Conservation (phyloP, 2,329 filamentous ascomycete species). For the Zymoseptoria crescenta region DNA sequence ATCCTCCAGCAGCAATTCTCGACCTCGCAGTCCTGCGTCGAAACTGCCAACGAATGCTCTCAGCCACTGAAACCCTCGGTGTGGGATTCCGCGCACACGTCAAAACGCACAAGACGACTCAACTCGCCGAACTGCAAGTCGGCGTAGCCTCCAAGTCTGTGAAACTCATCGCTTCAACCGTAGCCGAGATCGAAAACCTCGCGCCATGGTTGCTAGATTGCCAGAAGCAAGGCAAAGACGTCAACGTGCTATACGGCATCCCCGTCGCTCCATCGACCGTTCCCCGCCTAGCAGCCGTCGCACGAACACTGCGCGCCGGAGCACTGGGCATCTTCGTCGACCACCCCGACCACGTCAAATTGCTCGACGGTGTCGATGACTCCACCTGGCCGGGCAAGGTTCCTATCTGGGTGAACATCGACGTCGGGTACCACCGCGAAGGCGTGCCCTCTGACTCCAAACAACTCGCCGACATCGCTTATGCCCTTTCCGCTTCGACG, state of each 20-base stretch:
- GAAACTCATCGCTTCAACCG: slow-evolving; percentile 64
- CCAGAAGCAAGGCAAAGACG: slow-evolving; percentile 43
- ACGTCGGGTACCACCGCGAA: slow-evolving; percentile 64
- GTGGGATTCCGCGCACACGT: slow-evolving; percentile 69
- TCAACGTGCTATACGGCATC: slow-evolving; percentile 67
- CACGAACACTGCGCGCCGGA: slow-evolving; percentile 47
- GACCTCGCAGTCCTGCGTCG: slow-evolving; percentile 57
- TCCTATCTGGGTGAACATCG: slow-evolving; percentile 63
- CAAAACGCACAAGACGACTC: slow-evolving; percentile 73
- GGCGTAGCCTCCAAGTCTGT: slow-evolving; percentile 46
- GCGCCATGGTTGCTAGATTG: slow-evolving; percentile 53
- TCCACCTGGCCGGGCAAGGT: slow-evolving; percentile 42
- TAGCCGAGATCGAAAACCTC: slow-evolving; percentile 65
- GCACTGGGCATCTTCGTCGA: slow-evolving; percentile 62
- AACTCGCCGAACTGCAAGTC: slow-evolving; percentile 63
- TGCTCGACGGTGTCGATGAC: slow-evolving; percentile 38
- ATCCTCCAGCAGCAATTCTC: slow-evolving; percentile 60
- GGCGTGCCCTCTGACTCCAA: slow-evolving; percentile 51
- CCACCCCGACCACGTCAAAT: slow-evolving; percentile 53
- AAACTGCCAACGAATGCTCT: slow-evolving; percentile 66
- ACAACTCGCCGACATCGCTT: slow-evolving; percentile 42
- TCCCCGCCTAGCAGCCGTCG: slow-evolving; percentile 51
- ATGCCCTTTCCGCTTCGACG: slow-evolving; percentile 41
- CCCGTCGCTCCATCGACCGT: slow-evolving; percentile 57
- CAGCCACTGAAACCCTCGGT: slow-evolving; percentile 50